Base-by-base conservation (phyloP, 2,329 filamentous ascomycete genomes). In the Pseudogymnoascus sp. region DNA sequence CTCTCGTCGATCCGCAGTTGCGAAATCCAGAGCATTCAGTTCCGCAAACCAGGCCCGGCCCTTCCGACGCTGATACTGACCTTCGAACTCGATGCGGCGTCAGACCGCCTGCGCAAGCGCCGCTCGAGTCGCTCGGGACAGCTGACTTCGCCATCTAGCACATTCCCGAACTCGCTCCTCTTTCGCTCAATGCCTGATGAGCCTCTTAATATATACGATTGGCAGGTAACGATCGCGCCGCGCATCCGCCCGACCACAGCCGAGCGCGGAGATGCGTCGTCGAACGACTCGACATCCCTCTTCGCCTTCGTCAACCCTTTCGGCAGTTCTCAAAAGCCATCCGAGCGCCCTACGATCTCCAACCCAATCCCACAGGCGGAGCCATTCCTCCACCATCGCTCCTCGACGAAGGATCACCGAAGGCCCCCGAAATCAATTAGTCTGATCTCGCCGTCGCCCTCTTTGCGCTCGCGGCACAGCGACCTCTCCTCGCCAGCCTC, bases 121-220 rank as follows among this genome's bases (percentile, higher is more conserved):
- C 77, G 84, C 62, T 86, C 84, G 52, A 86, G 83, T 65, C 77
- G 83, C 62, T 81, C 84, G 3, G 78, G 80, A 3, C 81, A 80
- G 2, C 73, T 86, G 19, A 65, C 67, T 12, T 59, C 61, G n/a
- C 64, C 66, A 3, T 69, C 68, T 52, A 68, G 69, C 48, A 62
- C 67, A 1, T 68, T 66, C 65, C 52, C 65, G 10, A 67, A 68
- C 59, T 78, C 76, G 0, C 70, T 87, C 2, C 79, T 79, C 72
- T 86, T 87, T 63, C 81, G 84, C 30, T 73, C 76, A 0, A 73
- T 77, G 13, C 70, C 73, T 3, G 80, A 85, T 15, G 80, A 83
- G 60, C 74, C 75, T 37, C 73, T 75, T 48, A 76, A 74, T 58
- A 75, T 87, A 15, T 76, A 82, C 39, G 82, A 86, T 34, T 87